Evolutionary conservation across 495 filamentous ascomycete species (phyloP), one percentile per base, ranked within the genome.

Genomic region (Podospora sp.): DNA sequence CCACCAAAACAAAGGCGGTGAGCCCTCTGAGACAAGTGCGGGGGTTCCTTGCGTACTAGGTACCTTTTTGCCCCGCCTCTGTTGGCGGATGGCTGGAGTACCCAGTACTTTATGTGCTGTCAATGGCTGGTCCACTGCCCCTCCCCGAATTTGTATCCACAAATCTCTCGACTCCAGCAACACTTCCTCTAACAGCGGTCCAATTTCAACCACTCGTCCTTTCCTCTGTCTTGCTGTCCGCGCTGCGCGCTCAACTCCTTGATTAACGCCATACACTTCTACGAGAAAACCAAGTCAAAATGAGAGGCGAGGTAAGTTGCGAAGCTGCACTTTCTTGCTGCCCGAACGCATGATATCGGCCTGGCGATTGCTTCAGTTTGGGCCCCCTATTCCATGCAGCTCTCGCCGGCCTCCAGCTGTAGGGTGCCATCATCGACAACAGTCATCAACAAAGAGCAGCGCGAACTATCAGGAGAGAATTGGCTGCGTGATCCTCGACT

Each of bases 291-390:
- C 64, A 46, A 65, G 71, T 71, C 74, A 84, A 69, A 69, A 85
- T 85, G 83, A 81, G 82, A 77, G 83, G 83, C 73, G 83, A 85
- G 77, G 83, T 85, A 81, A 73, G 82, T 75, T 53, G 21, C 20
- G n/a, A 61, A 66, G 60, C 57, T 60, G 59, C 67, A 65, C 25
- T 49, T 16, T 61, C 64, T 56, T 61, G 26, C 11, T 55, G 65
- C 11, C 64, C 35, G 24, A 21, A 33, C 14, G 35, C 58, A 64
- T 27, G 49, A 14, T 24, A 14, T 22, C 57, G 50, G 57, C 35
- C 36, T 27, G 24, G 35, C 57, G 49, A 59, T 62, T 27, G 65
- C 65, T 67, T 67, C 59, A 62, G 14, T 6, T 21, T 26, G 58
- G 33, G 11, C 5, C 40, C 40, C 49, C 49, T 22, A 52, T 59